Percentiles rank a stretch among this genome's conserved stretches.
phyloP scores from a whole-genome alignment of 2,329 filamentous ascomycete genomes.

The Penicillium sp. region DNA sequence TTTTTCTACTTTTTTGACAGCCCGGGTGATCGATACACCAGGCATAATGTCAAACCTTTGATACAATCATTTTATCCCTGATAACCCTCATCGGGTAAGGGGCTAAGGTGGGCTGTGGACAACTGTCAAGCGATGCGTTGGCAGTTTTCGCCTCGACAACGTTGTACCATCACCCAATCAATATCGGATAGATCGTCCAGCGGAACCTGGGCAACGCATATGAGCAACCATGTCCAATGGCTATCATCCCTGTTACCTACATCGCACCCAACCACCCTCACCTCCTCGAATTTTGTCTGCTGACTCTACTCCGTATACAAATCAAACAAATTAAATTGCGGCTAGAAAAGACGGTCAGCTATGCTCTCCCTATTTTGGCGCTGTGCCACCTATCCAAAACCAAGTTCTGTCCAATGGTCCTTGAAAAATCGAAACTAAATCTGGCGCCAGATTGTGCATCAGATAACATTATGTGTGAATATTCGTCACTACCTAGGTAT shows the following conservation, averaged over 20 bases:
- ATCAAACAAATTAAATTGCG: not conserved
- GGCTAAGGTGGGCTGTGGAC: not conserved
- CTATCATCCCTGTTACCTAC: not conserved
- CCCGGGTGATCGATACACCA: not conserved
- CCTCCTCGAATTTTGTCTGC: not conserved
- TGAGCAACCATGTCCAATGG: not conserved
- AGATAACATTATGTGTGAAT: not conserved
- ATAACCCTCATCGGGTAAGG: slow-evolving; percentile 1
- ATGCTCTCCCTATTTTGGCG: not conserved
- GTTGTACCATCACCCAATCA: slow-evolving; percentile 1
- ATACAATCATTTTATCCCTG: not conserved
- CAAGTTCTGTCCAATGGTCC: not conserved
- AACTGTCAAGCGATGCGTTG: slow-evolving; percentile 11
- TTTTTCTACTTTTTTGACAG: not conserved
- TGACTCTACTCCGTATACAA: not conserved
- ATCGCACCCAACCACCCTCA: not conserved
- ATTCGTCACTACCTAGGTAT: slow-evolving; percentile 1
- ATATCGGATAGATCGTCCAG: slow-evolving; percentile 4
- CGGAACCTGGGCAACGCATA: not conserved
- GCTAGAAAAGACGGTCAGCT: slow-evolving; percentile 1
- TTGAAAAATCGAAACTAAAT: not conserved
- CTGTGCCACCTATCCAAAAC: not conserved
- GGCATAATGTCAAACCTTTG: not conserved
- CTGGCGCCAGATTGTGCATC: not conserved
- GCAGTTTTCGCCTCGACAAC: slow-evolving; percentile 3